Evolutionary conservation across 2,329 filamentous ascomycete species (phyloP).

Genomic region (Lachnellula arida): DNA sequence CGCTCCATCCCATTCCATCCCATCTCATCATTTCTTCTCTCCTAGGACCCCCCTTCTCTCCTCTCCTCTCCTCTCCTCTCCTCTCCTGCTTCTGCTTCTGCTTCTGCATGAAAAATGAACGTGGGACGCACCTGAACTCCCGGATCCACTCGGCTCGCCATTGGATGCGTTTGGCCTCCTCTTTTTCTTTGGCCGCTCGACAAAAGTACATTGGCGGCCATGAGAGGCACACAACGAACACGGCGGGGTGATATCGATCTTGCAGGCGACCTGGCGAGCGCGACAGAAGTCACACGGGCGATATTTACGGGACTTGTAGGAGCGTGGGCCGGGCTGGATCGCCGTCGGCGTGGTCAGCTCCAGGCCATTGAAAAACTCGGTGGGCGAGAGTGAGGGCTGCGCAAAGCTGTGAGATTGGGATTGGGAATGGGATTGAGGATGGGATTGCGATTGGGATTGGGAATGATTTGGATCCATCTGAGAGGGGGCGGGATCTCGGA

Average conservation of each 20-base stretch:
- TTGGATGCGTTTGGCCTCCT: constrained; percentile 26
- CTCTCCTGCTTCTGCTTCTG: background rate
- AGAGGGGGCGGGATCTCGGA: no score
- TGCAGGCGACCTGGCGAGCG: constrained; percentile 41
- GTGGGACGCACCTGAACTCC: background rate
- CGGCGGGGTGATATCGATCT: constrained; percentile 38
- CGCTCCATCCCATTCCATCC: background rate
- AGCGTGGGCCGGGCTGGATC: constrained; percentile 27
- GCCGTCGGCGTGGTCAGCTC: constrained; percentile 18
- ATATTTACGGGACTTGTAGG: constrained; percentile 31
- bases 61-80: background rate
- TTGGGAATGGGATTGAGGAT: constrained; percentile 1
- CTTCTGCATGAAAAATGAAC: no score
- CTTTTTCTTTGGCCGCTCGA: constrained; percentile 36
- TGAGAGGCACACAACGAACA: constrained; percentile 41
- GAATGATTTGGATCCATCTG: background rate
- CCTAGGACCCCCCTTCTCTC: background rate
- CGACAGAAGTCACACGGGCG: constrained; percentile 44
- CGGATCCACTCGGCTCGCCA: constrained; percentile 17
- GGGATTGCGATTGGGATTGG: background rate
- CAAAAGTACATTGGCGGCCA: constrained; percentile 41
- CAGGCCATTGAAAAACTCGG: constrained; percentile 27
- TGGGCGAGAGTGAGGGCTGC: constrained; percentile 23
- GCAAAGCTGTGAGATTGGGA: constrained; percentile 12
- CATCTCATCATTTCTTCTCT: no score